Percentiles rank a stretch among this genome's conserved stretches.
These are phyloP conservation scores for Eucalyptus albens DNA, from an alignment of 345 rosid species.

Conservation along the genomic window DNA sequence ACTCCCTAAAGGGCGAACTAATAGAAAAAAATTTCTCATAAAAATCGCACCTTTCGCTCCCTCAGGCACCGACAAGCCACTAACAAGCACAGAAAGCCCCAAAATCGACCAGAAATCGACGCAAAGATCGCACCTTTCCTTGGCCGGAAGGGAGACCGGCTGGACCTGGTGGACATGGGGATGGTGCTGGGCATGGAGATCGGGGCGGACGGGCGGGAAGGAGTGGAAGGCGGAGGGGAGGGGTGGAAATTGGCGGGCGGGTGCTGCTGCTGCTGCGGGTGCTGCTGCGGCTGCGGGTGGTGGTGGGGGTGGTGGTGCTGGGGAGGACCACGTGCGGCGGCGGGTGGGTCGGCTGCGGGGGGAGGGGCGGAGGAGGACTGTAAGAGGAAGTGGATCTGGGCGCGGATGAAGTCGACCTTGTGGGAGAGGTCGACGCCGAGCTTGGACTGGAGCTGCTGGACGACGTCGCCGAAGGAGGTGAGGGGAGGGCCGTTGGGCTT, in stretches of 20 bases:
- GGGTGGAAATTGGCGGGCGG: not conserved
- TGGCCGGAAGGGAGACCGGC: not conserved
- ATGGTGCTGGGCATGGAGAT: not conserved
- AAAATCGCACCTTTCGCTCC: not conserved
- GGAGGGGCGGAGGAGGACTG: not conserved
- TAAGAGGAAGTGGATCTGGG: slow-evolving; percentile 15
- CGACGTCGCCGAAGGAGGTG: slow-evolving; percentile 9
- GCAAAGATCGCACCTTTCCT: not conserved
- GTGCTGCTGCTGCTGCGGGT: not conserved
- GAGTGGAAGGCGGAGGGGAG: slow-evolving; percentile 2
- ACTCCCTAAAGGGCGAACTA: not conserved
- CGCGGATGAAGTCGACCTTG: slow-evolving; percentile 17
- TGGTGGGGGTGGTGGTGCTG: too few species aligned
- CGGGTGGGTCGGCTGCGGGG: not conserved
- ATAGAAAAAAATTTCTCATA: not conserved
- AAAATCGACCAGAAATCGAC: not conserved
- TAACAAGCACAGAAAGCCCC: not conserved
- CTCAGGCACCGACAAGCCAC: not conserved
- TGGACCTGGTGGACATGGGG: not conserved
- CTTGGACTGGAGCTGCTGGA: slow-evolving; percentile 12
- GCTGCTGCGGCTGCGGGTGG: too few species aligned
- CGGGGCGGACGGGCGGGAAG: not conserved
- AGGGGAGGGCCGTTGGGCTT: not conserved
- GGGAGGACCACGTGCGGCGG: not conserved
- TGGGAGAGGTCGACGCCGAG: slow-evolving; percentile 22